A percentile compares a stretch with the other conserved stretches of the same genome.
These are phyloP conservation scores for Physcomitrellopsis africana DNA, from an alignment of 225 moss, liverwort and hornwort species.

Conservation along the genomic window DNA sequence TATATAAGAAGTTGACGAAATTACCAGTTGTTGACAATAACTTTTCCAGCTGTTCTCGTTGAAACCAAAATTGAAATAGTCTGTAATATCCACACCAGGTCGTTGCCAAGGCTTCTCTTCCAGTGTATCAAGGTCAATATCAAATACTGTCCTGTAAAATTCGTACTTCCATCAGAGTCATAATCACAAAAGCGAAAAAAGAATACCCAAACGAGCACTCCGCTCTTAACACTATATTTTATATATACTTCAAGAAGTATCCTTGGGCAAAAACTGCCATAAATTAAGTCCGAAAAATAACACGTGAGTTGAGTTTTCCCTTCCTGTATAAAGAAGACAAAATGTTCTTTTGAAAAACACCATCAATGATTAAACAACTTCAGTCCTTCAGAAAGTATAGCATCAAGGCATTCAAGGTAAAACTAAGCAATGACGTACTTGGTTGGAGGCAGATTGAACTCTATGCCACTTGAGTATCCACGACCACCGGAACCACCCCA, in stretches of 20 bases:
- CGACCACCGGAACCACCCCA: conserved; percentile 74
- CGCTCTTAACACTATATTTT: conserved; percentile 1
- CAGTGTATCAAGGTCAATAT: conserved; percentile 92
- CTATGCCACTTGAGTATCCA: conserved; percentile 72
- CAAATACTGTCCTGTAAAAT: conserved; percentile 96
- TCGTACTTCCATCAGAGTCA: conserved; percentile 25
- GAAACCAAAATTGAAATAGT: conserved; percentile 96
- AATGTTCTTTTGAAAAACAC: background rate
- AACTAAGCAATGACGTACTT: conserved; percentile 62
- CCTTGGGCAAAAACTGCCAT: background rate
- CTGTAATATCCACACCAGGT: conserved; percentile 86
- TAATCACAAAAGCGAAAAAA: conserved; percentile 12
- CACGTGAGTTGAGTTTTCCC: background rate
- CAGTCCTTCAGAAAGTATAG: background rate
- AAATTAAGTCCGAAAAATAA: background rate
- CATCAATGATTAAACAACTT: background rate
- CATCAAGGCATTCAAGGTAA: background rate
- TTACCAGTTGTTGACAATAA: conserved; percentile 96
- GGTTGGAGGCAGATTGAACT: conserved; percentile 97
- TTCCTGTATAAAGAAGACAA: conserved; percentile 21
- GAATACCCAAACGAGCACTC: conserved; percentile 10
- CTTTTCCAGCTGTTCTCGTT: conserved; percentile 92
- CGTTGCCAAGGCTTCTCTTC: conserved; percentile 98
- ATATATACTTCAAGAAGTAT: conserved; percentile 12
- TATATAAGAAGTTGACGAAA: conserved; percentile 13